These are phyloP conservation scores for Phyllosticta citriasiana DNA, from an alignment of 2,329 filamentous ascomycete genomes.

Conservation along the genomic window DNA sequence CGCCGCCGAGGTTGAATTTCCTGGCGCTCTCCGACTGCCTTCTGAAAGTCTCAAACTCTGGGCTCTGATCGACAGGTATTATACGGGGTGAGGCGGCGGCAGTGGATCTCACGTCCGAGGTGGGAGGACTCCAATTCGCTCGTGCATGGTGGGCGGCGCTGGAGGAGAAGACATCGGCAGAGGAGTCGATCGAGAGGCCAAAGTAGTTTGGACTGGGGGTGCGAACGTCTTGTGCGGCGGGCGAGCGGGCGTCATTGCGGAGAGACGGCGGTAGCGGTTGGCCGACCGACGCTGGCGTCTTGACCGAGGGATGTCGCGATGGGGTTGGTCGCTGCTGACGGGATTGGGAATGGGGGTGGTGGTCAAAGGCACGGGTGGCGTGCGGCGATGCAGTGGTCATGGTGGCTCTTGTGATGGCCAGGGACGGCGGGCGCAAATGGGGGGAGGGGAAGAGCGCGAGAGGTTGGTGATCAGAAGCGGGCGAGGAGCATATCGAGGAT, in stretches of 20 bases:
- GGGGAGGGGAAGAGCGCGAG: not conserved
- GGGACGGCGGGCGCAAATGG: not conserved
- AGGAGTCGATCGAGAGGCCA: conserved; percentile 57
- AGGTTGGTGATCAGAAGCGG: conserved; percentile 1
- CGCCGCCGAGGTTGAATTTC: conserved; percentile 31
- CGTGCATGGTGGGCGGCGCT: conserved; percentile 48
- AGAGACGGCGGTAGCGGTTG: conserved; percentile 18
- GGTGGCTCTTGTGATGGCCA: not conserved
- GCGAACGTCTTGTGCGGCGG: conserved; percentile 21
- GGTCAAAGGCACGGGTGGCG: conserved; percentile 7
- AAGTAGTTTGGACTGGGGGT: conserved; percentile 75
- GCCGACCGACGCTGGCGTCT: conserved; percentile 17
- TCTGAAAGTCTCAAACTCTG: conserved; percentile 72
- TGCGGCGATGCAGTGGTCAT: conserved; percentile 9
- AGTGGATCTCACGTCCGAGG: conserved; percentile 61
- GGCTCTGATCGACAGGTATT: conserved; percentile 63
- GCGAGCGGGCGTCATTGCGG: conserved; percentile 22
- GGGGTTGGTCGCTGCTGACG: conserved; percentile 18
- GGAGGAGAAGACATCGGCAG: conserved; percentile 53
- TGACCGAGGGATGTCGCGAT: conserved; percentile 16
- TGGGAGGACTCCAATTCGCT: conserved; percentile 65
- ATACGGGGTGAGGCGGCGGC: conserved; percentile 58
- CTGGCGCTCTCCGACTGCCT: conserved; percentile 59
- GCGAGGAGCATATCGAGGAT: not conserved
- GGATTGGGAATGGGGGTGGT: conserved; percentile 8